Percentiles rank a stretch among this genome's conserved stretches.
Conservation (phyloP, 2,329 filamentous ascomycete species). For the Penicillium sp. region DNA sequence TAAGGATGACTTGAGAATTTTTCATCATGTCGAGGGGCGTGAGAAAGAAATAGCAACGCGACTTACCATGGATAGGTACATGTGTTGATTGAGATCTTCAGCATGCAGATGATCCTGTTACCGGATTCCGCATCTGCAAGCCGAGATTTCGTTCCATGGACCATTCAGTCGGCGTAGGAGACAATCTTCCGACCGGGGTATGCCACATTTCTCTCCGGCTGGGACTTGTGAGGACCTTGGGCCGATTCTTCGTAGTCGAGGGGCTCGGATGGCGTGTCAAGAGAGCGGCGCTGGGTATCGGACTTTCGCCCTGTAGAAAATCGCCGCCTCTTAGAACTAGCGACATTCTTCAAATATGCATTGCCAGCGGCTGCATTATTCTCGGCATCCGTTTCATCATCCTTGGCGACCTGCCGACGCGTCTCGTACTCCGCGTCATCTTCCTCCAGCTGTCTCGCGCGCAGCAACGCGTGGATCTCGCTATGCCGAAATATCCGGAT, state of each 20-base stretch:
- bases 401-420: neutral
- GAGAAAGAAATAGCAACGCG: neutral
- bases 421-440: slow-evolving; percentile 27
- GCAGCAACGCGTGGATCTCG: slow-evolving; percentile 69
- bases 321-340: neutral
- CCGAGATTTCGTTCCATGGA: neutral
- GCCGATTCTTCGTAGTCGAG: slow-evolving; percentile 44
- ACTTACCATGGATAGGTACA: slow-evolving; percentile 9
- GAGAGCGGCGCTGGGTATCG: neutral
- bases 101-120: neutral
- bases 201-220: slow-evolving; percentile 3
- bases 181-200: slow-evolving; percentile 33
- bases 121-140: neutral
- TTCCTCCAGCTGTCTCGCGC: slow-evolving; percentile 41
- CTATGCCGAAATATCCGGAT: slow-evolving; percentile 86
- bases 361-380: neutral
- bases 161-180: slow-evolving; percentile 36
- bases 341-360: neutral
- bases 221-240: neutral
- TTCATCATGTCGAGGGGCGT: slow-evolving; percentile 64
- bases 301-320: neutral
- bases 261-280: slow-evolving; percentile 31
- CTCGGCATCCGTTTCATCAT: neutral
- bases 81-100: neutral
- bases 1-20: slow-evolving; percentile 90